These are phyloP conservation scores for Phoma sp. DNA, from an alignment of 2,329 filamentous ascomycete species.

Conservation along the genomic window DNA sequence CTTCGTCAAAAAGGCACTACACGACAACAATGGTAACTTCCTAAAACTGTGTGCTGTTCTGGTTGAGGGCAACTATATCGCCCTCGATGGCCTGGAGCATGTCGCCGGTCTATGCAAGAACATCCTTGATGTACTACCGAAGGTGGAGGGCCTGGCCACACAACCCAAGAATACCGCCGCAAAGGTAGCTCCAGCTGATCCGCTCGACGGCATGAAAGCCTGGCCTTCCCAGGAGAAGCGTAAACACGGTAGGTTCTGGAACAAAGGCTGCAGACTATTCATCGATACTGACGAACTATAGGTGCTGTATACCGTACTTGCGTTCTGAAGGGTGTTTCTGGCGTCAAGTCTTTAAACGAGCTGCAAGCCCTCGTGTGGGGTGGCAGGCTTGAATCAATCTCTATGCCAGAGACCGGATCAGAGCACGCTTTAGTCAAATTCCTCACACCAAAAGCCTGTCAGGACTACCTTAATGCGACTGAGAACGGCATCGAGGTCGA, in stretches of 20 bases:
- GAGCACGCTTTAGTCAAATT: constrained; percentile 41
- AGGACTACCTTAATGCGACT: constrained; percentile 43
- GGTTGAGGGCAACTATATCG: constrained; percentile 25
- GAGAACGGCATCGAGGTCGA: constrained; percentile 42
- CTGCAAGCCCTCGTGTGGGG: constrained; percentile 49
- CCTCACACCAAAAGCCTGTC: constrained; percentile 40
- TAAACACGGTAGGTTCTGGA: constrained; percentile 29
- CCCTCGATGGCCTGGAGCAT: constrained; percentile 29
- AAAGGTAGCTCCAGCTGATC: constrained; percentile 2
- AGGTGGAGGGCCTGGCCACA: constrained; percentile 10
- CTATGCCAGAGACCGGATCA: constrained; percentile 32
- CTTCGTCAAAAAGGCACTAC: constrained; percentile 22
- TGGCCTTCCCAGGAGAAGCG: constrained; percentile 44
- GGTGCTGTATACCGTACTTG: constrained; percentile 33
- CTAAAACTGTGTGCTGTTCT: constrained; percentile 31
- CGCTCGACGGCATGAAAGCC: constrained; percentile 18
- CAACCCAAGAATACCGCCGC: background rate
- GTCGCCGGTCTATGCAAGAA: constrained; percentile 31
- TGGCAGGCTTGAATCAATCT: constrained; percentile 43
- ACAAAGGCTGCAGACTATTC: accelerated
- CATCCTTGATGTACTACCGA: constrained; percentile 25
- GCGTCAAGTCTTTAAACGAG: constrained; percentile 31
- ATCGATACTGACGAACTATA: constrained; percentile 19
- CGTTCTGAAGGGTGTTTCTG: constrained; percentile 34
- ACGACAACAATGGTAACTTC: constrained; percentile 29